Evolutionary conservation across 2,329 filamentous ascomycete species (phyloP).

Genomic region (Ophiocordyceps camponoti-floridani): DNA sequence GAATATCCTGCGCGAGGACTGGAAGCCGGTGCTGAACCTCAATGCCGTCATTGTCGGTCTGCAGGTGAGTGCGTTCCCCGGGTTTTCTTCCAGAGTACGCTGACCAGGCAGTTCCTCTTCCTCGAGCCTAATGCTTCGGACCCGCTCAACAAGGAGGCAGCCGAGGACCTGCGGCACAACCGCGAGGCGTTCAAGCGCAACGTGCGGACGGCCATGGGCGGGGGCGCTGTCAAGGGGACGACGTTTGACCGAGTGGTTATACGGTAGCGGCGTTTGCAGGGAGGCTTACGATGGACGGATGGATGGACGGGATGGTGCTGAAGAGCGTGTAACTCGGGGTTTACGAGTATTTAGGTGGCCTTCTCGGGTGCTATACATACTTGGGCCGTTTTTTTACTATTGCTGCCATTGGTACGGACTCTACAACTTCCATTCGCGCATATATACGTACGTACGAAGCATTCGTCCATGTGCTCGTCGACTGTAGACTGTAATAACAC

Average conservation of each 20-base stretch:
- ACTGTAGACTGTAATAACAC: no score
- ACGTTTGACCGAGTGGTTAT: conserved; percentile 53
- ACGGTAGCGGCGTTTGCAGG: not conserved
- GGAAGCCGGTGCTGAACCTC: conserved; percentile 94
- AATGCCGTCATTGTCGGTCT: conserved; percentile 93
- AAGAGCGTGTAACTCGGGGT: not conserved
- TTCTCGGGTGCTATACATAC: no score
- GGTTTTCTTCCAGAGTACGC: not conserved
- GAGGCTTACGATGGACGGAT: not conserved
- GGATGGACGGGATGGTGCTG: not conserved
- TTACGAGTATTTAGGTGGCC: no score
- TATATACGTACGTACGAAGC: no score
- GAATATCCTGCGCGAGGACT: conserved; percentile 94
- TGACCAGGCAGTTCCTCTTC: conserved; percentile 63
- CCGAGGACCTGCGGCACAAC: conserved; percentile 75
- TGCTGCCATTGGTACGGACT: no score
- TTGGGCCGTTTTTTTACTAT: no score
- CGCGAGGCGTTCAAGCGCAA: conserved; percentile 84
- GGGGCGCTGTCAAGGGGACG: conserved; percentile 55
- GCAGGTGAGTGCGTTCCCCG: conserved; percentile 36
- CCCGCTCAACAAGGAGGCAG: conserved; percentile 95
- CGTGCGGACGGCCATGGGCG: conserved; percentile 67
- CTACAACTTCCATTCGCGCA: no score
- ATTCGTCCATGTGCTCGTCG: no score
- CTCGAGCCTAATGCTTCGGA: conserved; percentile 94